Percentiles rank a stretch among this genome's conserved stretches.
Conservation (phyloP, 495 filamentous ascomycete genomes). For the Xylaria nigripes region DNA sequence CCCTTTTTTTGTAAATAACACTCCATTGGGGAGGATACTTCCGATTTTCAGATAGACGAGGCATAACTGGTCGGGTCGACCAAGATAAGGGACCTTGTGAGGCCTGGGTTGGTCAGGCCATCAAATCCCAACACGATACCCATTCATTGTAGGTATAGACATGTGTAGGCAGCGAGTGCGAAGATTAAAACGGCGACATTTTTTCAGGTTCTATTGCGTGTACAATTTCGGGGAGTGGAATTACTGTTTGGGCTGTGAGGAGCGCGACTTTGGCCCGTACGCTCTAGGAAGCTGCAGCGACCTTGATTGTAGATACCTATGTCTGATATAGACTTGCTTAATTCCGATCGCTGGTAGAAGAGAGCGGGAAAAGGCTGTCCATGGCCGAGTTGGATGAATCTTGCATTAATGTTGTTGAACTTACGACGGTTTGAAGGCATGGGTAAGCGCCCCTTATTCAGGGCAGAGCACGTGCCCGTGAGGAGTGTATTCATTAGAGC, state of each 20-base stretch:
- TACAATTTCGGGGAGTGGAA: not conserved
- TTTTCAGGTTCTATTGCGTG: not conserved
- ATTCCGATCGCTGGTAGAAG: too few species aligned
- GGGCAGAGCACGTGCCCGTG: too few species aligned
- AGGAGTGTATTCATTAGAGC: too few species aligned
- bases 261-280: not conserved
- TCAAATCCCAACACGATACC: slow-evolving; percentile 7
- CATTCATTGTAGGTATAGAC: slow-evolving; percentile 9
- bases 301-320: too few species aligned
- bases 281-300: too few species aligned
- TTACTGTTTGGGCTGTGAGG: not conserved
- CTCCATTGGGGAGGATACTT: not conserved
- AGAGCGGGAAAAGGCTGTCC: too few species aligned
- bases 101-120: not conserved
- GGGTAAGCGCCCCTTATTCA: too few species aligned
- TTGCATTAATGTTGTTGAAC: too few species aligned
- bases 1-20: slow-evolving; percentile 6
- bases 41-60: not conserved
- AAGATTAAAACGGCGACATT: not conserved
- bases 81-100: not conserved
- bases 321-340: too few species aligned
- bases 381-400: too few species aligned
- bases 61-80: not conserved
- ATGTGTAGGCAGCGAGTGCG: not conserved
- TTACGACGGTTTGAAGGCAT: too few species aligned